Evolutionary conservation across 805 yeast species (phyloP).

Genomic region (Schwanniomyces occidentalis): DNA sequence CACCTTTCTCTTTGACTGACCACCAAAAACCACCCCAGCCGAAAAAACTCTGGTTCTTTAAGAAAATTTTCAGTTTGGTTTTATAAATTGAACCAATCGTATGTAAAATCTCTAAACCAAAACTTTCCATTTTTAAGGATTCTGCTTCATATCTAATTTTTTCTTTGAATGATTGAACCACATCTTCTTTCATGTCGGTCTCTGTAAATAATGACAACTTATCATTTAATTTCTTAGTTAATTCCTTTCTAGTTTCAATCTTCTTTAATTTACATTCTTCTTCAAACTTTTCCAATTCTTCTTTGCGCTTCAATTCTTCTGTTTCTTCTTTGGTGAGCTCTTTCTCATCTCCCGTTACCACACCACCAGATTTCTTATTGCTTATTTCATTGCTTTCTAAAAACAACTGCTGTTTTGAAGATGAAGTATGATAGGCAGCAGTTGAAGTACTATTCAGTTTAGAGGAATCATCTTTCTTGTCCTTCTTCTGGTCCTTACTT

Average conservation of each 20-base stretch:
- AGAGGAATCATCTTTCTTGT: conserved; percentile 21
- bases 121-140: conserved; percentile 74
- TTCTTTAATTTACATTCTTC: conserved; percentile 73
- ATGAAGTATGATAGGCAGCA: conserved; percentile 1
- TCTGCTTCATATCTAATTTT: conserved; percentile 83
- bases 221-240: conserved; percentile 55
- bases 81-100: conserved; percentile 69
- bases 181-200: conserved; percentile 45
- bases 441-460: background rate
- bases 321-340: conserved; percentile 35
- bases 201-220: conserved; percentile 45
- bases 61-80: conserved; percentile 62
- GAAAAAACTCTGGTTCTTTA: conserved; percentile 62
- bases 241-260: conserved; percentile 60
- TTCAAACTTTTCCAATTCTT: conserved; percentile 65
- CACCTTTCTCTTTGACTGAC: conserved; percentile 71
- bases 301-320: conserved; percentile 46
- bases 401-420: conserved; percentile 8
- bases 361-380: conserved; percentile 5
- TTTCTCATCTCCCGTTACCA: conserved; percentile 22
- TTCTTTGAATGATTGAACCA: conserved; percentile 51
- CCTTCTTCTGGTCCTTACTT: conserved; percentile 19
- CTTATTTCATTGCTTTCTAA: conserved; percentile 11
- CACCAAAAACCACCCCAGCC: conserved; percentile 72
- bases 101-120: conserved; percentile 80